Evolutionary conservation across 306 rosid species (phyloP), one percentile per base, ranked within the genome.

Genomic region (Benincasa hispida): DNA sequence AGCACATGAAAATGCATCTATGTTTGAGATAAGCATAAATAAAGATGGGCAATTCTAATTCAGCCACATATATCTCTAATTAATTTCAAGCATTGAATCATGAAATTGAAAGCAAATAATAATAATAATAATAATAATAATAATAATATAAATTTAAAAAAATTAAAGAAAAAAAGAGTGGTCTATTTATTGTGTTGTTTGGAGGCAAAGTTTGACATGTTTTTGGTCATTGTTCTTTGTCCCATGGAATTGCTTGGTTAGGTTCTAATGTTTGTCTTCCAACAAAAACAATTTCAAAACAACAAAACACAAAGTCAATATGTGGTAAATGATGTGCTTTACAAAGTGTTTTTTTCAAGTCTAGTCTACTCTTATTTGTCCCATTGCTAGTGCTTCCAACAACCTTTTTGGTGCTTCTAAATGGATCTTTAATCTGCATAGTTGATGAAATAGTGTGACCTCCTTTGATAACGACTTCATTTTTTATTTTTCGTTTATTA

Each of bases 181-280:
- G 56, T 18, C 22, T 51, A 17, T 51, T 13, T 51, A 1, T 51
- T 18, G 56, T n/a, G 11, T 54, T 54, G 59, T 54, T 54, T 54
- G 59, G 59, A 54, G 27, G 27, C 25, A 54, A 54, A 54, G 70
- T 3, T 69, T 69, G 75, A 69, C 56, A 69, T 42, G 54, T 69
- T 45, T 45, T 69, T 69, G 54, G 34, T 24, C 35, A 22, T 42
- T 42, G 75, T 68, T 68, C n/a, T 67, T 11, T 68, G 75, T 42
- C 75, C 32, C 18, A 67, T 67, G 74, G 74, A 37, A 10, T 41
- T 39, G 50, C 47, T 67, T 67, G 54, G 32, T 41, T n/a, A 67
- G 74, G 32, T 67, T 67, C 32, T 67, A 67, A 22, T 67, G 53
- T 17, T 39, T 67, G 74, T 67, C 53, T 67, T 67, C 74, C 30